Evolutionary conservation across 495 filamentous ascomycete genomes (phyloP), one percentile per base, ranked within the genome.

Genomic region (Paragyromitra xinjiangensis): DNA sequence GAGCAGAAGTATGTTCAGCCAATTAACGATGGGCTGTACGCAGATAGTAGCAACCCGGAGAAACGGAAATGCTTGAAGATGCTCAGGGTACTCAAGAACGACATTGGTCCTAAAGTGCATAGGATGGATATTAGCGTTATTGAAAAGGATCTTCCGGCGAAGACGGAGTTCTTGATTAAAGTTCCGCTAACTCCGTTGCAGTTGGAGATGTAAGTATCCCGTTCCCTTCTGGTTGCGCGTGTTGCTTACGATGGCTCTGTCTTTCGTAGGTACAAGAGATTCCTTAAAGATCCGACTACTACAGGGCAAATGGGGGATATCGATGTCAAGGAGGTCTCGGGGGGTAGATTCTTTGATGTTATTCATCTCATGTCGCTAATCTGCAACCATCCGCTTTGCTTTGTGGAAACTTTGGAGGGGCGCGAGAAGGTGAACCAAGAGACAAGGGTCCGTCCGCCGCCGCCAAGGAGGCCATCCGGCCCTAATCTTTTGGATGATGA

Each of bases 131-230:
- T 91, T 67, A 86, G 87, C 6, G 90, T 89, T 2, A 86, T 97
- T 22, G 84, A 85, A 42, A 83, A 87, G 9, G 87, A 90, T 45
- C 85, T 97, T 9, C 91, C 91, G 1, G 80, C 83, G 0, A 98
- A 97, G 77, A 87, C 86, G 14, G 94, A 98, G 78, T 97, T 96
- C 80, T 86, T 96, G 45, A 86, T 98, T 51, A 90, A 85, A 0
- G 85, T 97, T 7, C 87, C 91, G 5, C 81, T 95, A 40, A 94
- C 92, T 0, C 70, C 83, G 0, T n/a, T 92, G 0, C 94, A 98
- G 82, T 83, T 80, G 40, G 69, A 85, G 5, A 85, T 89, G 77
- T 79, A 56, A 50, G 39, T 24, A 45, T 72, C 16, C 37, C 34
- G 22, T 48, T 34, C 44, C 45, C 24, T 29, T 9, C 24, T 11